These are phyloP conservation scores for Pichia pseudocactophila DNA, from an alignment of 805 yeast species.

Conservation along the genomic window DNA sequence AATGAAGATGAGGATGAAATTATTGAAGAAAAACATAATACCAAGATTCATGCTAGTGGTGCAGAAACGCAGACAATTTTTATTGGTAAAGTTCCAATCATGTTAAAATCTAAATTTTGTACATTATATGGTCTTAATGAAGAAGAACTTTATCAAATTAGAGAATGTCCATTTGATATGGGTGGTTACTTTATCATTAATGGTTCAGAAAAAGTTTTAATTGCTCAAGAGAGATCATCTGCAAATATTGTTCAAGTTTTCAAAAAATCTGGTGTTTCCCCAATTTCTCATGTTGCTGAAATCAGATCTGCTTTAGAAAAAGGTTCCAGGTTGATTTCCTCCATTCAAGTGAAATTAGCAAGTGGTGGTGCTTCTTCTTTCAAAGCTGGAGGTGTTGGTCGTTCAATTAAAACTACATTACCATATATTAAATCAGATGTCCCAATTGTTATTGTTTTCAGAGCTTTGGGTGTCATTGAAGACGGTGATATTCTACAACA, in stretches of 20 bases:
- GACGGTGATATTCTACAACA: constrained; percentile 98
- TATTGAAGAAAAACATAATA: constrained; percentile 34
- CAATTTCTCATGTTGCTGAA: constrained; percentile 92
- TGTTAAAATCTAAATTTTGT: constrained; percentile 95
- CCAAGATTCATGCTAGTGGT: constrained; percentile 26
- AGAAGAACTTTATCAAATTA: constrained; percentile 86
- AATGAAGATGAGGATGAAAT: constrained; percentile 63
- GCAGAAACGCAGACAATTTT: constrained; percentile 41
- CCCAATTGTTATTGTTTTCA: constrained; percentile 92
- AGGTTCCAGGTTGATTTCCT: constrained; percentile 90
- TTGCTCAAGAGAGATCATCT: constrained; percentile 98
- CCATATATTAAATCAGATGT: constrained; percentile 96
- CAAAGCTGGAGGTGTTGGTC: constrained; percentile 46
- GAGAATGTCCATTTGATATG: constrained; percentile 99
- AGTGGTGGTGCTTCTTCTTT: constrained; percentile 40
- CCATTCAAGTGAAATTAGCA: constrained; percentile 84
- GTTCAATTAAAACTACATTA: constrained; percentile 89
- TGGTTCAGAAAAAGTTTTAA: constrained; percentile 96
- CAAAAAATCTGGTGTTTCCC: constrained; percentile 95
- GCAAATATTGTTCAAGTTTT: constrained; percentile 98
- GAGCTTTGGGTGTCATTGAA: constrained; percentile 97
- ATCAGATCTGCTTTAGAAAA: constrained; percentile 94
- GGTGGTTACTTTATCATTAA: constrained; percentile 98
- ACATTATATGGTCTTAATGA: constrained; percentile 83
- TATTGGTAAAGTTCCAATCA: constrained; percentile 95